Percentiles rank a stretch among this genome's conserved stretches.
Conservation (phyloP, 768 basidiomycete species). For the Pulveroboletus sp. region DNA sequence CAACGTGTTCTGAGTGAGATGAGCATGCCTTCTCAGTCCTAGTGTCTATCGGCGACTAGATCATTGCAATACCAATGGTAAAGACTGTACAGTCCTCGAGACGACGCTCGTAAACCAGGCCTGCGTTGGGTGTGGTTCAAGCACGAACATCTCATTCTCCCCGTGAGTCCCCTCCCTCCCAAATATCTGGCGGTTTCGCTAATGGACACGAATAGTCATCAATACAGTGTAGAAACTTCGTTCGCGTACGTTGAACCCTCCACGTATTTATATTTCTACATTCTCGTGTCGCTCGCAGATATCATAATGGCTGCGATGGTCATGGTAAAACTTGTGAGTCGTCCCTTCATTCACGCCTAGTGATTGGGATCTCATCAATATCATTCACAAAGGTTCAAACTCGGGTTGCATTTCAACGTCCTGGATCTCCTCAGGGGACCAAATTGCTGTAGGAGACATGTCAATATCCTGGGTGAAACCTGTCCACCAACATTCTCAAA, state of each 20-base stretch:
- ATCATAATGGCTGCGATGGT: constrained; percentile 43
- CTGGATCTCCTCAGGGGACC: constrained; percentile 43
- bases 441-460: too few relatives aligned
- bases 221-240: constrained; percentile 34
- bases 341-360: background rate
- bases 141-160: constrained; percentile 44
- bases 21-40: constrained; percentile 1
- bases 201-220: constrained; percentile 31
- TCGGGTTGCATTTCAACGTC: constrained; percentile 37
- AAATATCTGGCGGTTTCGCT: background rate
- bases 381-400: constrained; percentile 30
- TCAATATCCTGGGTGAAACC: too few relatives aligned
- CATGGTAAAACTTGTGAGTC: constrained; percentile 41
- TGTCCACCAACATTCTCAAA: too few relatives aligned
- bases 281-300: constrained; percentile 29
- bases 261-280: too few relatives aligned
- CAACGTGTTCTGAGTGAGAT: constrained; percentile 5
- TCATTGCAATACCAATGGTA: constrained; percentile 42
- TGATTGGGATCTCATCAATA: background rate
- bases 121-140: constrained; percentile 42
- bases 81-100: constrained; percentile 45
- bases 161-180: constrained; percentile 30
- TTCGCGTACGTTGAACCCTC: constrained; percentile 34
- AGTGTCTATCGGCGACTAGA: constrained; percentile 26
- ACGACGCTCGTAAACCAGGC: constrained; percentile 44